A percentile compares a stretch with the other conserved stretches of the same genome.
Conservation (phyloP, 2,329 filamentous ascomycete species). For the Calonectria pteridis region DNA sequence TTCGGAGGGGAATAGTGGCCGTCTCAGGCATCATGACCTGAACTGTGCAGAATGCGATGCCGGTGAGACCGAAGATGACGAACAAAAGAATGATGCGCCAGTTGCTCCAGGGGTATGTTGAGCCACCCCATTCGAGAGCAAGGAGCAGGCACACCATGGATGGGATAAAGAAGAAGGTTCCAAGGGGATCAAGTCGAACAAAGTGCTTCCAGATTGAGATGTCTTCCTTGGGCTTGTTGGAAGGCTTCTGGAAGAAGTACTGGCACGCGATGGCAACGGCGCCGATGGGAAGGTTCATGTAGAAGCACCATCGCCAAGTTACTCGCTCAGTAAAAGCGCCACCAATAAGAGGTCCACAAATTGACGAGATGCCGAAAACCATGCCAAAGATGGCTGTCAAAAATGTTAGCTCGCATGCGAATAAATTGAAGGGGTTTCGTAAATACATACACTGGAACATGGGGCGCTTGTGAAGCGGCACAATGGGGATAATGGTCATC, state of each 20-base stretch:
- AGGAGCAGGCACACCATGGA: constrained; percentile 70
- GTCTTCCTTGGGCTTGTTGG: constrained; percentile 47
- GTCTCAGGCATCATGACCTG: constrained; percentile 67
- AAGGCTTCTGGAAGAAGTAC: constrained; percentile 61
- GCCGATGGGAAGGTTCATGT: constrained; percentile 69
- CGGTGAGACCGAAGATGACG: constrained; percentile 60
- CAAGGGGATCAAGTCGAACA: constrained; percentile 68
- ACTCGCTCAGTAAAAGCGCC: constrained; percentile 63
- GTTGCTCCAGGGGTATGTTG: constrained; percentile 63
- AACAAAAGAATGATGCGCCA: constrained; percentile 68
- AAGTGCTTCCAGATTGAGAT: constrained; percentile 57
- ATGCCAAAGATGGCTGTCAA: constrained; percentile 62
- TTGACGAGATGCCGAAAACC: constrained; percentile 67
- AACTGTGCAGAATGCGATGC: constrained; percentile 61
- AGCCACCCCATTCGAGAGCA: constrained; percentile 74
- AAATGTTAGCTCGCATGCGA: constrained; percentile 26
- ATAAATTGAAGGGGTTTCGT: not conserved
- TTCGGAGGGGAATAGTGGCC: constrained; percentile 67
- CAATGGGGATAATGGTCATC: constrained; percentile 68
- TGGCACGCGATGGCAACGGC: constrained; percentile 63
- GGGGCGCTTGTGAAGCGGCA: constrained; percentile 71
- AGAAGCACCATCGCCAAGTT: constrained; percentile 71
- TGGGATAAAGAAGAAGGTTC: constrained; percentile 71
- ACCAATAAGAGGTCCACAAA: constrained; percentile 66
- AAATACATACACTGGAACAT: constrained; percentile 63